phyloP scores from a whole-genome alignment of 495 filamentous ascomycete genomes.

The Lepidopterella palustris region DNA sequence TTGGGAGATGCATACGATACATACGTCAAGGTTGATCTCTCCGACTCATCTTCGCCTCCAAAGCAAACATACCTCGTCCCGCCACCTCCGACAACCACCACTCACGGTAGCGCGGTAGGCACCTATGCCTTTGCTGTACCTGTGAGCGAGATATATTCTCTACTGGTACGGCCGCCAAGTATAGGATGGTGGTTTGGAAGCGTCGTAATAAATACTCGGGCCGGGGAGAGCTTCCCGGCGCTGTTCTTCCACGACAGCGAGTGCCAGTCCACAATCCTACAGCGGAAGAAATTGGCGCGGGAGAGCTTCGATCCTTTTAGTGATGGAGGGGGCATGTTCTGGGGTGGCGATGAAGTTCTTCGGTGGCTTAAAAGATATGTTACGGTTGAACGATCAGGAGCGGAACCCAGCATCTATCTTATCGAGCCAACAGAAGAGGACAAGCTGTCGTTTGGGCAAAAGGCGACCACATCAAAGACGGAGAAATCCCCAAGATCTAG shows the following conservation, averaged over 20 bases:
- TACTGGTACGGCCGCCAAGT: constrained; percentile 86
- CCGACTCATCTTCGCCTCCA: constrained; percentile 71
- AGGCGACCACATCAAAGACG: constrained; percentile 42
- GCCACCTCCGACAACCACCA: constrained; percentile 75
- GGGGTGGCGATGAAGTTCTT: constrained; percentile 94
- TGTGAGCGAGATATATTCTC: constrained; percentile 78
- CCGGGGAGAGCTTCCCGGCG: constrained; percentile 87
- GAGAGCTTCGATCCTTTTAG: constrained; percentile 89
- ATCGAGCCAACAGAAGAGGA: constrained; percentile 84
- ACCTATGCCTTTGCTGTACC: constrained; percentile 91
- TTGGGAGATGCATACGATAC: constrained; percentile 79
- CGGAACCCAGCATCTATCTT: constrained; percentile 83
- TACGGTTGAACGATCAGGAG: constrained; percentile 68
- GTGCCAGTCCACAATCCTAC: constrained; percentile 89
- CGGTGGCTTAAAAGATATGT: constrained; percentile 85
- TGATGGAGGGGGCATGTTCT: constrained; percentile 79
- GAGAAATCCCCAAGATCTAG: constrained; percentile 35
- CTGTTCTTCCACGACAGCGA: constrained; percentile 97
- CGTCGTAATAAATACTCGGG: constrained; percentile 81
- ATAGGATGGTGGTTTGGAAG: constrained; percentile 98
- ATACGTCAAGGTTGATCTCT: constrained; percentile 91
- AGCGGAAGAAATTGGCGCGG: constrained; percentile 75
- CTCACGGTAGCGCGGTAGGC: constrained; percentile 62
- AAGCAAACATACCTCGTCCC: constrained; percentile 87
- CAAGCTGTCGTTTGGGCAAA: constrained; percentile 68